Conservation (phyloP, 805 yeast species). For the Metschnikowia similis region DNA sequence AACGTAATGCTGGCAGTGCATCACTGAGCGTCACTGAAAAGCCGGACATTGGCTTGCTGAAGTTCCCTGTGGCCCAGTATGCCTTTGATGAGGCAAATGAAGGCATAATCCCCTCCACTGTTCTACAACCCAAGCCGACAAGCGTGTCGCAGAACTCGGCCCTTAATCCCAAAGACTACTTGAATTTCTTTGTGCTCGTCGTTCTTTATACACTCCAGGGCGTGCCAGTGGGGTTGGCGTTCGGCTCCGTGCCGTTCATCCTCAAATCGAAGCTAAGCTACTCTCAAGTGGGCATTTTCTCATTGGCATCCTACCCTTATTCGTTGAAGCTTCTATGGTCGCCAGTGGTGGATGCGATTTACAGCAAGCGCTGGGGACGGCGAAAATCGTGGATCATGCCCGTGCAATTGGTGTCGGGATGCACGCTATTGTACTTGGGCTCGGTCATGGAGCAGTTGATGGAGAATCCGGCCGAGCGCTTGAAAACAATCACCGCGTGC, state of each 20-base stretch:
- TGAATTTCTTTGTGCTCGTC: slow-evolving; percentile 58
- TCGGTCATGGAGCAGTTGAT: slow-evolving; percentile 44
- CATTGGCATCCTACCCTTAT: slow-evolving; percentile 92
- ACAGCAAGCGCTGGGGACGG: slow-evolving; percentile 64
- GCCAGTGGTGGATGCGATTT: slow-evolving; percentile 90
- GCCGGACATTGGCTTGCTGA: background rate
- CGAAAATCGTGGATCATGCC: slow-evolving; percentile 94
- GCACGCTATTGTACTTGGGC: slow-evolving; percentile 66
- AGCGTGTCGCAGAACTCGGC: background rate
- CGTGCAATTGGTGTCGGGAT: slow-evolving; percentile 75
- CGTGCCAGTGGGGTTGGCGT: slow-evolving; percentile 93
- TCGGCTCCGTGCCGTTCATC: slow-evolving; percentile 90
- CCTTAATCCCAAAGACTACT: slow-evolving; percentile 12
- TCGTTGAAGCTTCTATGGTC: slow-evolving; percentile 91
- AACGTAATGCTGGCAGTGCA: slow-evolving; percentile 5
- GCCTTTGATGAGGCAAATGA: slow-evolving; percentile 32
- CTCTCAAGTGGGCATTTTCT: slow-evolving; percentile 85
- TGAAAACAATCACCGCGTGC: slow-evolving; percentile 56
- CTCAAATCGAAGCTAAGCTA: slow-evolving; percentile 78
- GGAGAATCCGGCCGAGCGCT: slow-evolving; percentile 45
- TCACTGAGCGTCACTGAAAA: slow-evolving; percentile 6
- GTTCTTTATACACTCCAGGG: slow-evolving; percentile 85
- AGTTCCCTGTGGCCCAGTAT: slow-evolving; percentile 12
- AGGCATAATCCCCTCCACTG: slow-evolving; percentile 31
- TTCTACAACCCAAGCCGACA: slow-evolving; percentile 2